phyloP scores from a whole-genome alignment of 345 rosid species.

The Trapa bicornis region DNA sequence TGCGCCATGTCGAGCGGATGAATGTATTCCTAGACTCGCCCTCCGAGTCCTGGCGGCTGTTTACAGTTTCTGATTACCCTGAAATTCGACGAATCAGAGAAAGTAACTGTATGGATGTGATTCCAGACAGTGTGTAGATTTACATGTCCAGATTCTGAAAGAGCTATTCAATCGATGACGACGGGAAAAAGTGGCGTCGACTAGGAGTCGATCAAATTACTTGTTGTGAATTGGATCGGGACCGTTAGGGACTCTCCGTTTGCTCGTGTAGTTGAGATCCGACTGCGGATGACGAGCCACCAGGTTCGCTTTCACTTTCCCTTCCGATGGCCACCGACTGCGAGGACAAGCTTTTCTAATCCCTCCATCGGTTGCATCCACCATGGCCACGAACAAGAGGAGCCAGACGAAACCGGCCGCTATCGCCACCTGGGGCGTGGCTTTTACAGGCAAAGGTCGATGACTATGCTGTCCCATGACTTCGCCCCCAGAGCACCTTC shows the following conservation, averaged over 20 bases:
- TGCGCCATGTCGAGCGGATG: neutral
- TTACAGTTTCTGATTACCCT: conserved; percentile 44
- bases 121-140: no score
- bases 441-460: conserved; percentile 7
- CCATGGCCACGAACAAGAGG: conserved; percentile 15
- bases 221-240: conserved; percentile 98
- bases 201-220: conserved; percentile 15
- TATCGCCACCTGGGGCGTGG: conserved; percentile 13
- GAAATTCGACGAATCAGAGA: conserved; percentile 3
- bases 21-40: conserved; percentile 18
- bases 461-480: neutral
- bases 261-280: conserved; percentile 56
- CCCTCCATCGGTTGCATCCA: conserved; percentile 5
- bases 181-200: no score
- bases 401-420: conserved; percentile 22
- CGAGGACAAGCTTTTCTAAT: no score
- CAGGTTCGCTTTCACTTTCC: conserved; percentile 4
- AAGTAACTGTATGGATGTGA: neutral
- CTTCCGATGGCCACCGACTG: neutral
- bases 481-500: neutral
- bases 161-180: no score
- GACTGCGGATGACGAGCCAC: conserved; percentile 13
- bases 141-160: no score
- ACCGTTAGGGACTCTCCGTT: conserved; percentile 86
- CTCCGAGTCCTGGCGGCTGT: conserved; percentile 26